Evolutionary conservation across 108 stramenopile species (phyloP).

Genomic region (Hondaea fermentalgiana): DNA sequence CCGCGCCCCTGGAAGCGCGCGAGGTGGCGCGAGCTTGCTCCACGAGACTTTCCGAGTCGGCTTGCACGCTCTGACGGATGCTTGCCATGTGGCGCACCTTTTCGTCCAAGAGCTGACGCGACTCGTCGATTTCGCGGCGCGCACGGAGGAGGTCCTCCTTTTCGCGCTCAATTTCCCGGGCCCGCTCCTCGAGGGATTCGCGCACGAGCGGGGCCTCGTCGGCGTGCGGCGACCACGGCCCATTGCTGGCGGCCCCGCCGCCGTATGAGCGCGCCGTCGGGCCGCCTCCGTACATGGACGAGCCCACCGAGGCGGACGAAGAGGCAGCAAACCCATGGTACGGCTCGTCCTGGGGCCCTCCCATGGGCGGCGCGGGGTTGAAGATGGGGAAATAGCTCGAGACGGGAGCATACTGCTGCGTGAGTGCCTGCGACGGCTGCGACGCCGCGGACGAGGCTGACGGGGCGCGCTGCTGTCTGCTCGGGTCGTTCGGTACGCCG

Average conservation of each 20-base stretch:
- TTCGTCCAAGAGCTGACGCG: neutral
- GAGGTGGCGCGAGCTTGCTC: neutral
- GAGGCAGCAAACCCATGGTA: neutral
- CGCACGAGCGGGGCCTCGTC: neutral
- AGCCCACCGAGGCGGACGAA: neutral
- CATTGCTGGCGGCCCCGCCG: neutral
- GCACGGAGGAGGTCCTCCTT: neutral
- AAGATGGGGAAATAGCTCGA: neutral
- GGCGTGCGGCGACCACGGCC: neutral
- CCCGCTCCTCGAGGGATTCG: neutral
- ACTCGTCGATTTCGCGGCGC: neutral
- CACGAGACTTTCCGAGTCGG: neutral
- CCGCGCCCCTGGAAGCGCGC: neutral
- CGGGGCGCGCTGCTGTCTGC: too few relatives aligned
- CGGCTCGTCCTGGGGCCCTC: neutral
- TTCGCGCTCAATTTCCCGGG: neutral
- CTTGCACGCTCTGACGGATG: neutral
- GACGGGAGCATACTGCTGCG: neutral
- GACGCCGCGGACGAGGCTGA: neutral
- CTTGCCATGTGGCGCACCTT: slow-evolving; percentile 4
- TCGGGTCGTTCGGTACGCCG: neutral
- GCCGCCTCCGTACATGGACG: neutral
- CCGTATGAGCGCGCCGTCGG: too few relatives aligned
- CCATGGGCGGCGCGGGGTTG: neutral
- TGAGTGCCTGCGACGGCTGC: neutral